A percentile compares a stretch with the other conserved stretches of the same genome.
Conservation (phyloP, 1,139 yeast genomes). For the Scheffersomyces illinoinensis region DNA sequence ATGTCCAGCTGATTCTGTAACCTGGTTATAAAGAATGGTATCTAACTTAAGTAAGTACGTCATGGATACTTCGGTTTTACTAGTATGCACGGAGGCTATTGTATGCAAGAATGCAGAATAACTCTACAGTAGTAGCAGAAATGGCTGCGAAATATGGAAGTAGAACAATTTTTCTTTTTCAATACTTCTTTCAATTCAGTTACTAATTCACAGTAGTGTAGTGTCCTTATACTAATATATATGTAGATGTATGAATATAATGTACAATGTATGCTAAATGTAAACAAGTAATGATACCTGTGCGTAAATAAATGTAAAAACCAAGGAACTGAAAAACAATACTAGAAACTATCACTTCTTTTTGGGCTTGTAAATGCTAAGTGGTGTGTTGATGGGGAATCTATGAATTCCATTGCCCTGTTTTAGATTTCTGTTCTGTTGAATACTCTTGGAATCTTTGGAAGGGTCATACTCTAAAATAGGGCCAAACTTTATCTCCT, state of each 20-base stretch:
- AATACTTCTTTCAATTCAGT: neutral
- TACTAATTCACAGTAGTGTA: neutral
- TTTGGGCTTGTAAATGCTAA: slow-evolving; percentile 38
- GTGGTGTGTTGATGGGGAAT: slow-evolving; percentile 35
- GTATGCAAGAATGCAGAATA: neutral
- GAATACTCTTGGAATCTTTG: slow-evolving; percentile 24
- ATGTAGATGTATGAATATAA: neutral
- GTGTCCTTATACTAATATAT: neutral
- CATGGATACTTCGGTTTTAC: neutral
- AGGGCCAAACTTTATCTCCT: slow-evolving; percentile 42
- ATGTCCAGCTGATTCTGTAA: neutral
- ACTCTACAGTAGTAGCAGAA: neutral
- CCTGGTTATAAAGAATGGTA: neutral
- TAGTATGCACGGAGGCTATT: too few species aligned
- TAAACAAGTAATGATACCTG: neutral
- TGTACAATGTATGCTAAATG: slow-evolving; percentile 1
- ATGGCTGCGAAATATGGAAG: neutral
- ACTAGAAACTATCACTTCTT: slow-evolving; percentile 14
- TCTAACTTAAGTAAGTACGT: neutral
- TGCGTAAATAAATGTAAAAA: neutral
- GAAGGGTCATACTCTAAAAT: slow-evolving; percentile 46
- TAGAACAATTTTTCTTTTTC: neutral
- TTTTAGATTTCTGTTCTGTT: slow-evolving; percentile 14
- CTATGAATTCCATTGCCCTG: slow-evolving; percentile 25
- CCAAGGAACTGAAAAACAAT: neutral